Percentiles rank a stretch among this genome's conserved stretches.
Conservation (phyloP, 2,329 filamentous ascomycete genomes). For the Colletotrichum gloeosporioides region DNA sequence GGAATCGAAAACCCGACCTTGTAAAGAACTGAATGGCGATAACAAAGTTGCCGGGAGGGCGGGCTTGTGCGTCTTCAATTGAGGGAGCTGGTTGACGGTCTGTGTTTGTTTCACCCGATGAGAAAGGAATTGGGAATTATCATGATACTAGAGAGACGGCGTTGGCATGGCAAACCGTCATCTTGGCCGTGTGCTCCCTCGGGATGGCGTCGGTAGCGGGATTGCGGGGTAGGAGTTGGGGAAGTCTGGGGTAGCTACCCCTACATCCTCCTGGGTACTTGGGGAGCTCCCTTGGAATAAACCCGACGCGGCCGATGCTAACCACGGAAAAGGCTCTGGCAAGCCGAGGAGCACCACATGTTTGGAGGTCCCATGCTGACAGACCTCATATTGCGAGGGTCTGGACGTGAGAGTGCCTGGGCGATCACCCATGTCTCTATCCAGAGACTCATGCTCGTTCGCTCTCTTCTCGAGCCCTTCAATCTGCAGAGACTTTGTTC, state of each 20-base stretch:
- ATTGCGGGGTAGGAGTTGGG: constrained; percentile 11
- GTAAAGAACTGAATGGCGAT: not conserved
- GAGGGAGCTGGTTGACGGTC: not conserved
- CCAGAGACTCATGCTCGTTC: not conserved
- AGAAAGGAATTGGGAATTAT: not conserved
- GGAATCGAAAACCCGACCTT: not conserved
- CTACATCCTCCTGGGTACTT: not conserved
- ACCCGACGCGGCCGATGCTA: not conserved
- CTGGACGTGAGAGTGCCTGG: not conserved
- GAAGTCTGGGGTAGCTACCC: not conserved
- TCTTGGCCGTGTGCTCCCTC: constrained; percentile 8
- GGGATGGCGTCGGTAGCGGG: constrained; percentile 11
- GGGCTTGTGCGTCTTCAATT: not conserved
- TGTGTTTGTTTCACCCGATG: not conserved
- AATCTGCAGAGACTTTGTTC: not conserved
- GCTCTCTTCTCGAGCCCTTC: not conserved
- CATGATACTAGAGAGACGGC: not conserved
- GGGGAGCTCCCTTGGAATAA: not conserved
- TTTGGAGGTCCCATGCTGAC: not conserved
- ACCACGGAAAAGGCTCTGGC: not conserved
- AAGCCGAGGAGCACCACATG: not conserved
- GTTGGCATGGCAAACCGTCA: not conserved
- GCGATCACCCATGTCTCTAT: not conserved
- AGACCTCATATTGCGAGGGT: not conserved
- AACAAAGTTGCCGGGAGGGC: not conserved